A percentile compares a stretch with the other conserved stretches of the same genome.
Evolutionary conservation across 1,284 basidiomycete genomes (phyloP).

Genomic region (Pseudozyma tsukubaensis): DNA sequence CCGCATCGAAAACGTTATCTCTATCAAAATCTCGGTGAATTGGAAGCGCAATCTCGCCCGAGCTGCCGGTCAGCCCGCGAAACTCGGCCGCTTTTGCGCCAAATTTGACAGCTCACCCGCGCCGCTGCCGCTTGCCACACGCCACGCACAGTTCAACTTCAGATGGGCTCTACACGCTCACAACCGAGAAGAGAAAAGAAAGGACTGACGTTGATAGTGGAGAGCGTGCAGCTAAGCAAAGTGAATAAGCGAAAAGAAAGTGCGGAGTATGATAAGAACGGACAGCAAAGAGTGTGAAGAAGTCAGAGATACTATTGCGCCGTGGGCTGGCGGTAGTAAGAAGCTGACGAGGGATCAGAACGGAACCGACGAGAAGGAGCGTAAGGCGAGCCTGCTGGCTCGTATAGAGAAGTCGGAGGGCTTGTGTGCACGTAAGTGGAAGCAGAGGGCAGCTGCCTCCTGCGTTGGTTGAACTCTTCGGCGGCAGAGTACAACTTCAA

Average conservation of each 20-base stretch:
- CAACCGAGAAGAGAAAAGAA: not conserved
- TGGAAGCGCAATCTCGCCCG: conserved; percentile 26
- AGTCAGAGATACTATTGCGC: not conserved
- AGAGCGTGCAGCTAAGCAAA: not conserved
- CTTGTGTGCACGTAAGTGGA: no score
- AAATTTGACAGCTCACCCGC: conserved; percentile 15
- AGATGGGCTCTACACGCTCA: no score
- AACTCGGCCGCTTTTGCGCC: not conserved
- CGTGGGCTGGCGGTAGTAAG: no score
- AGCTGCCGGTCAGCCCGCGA: conserved; percentile 14
- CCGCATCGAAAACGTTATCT: not conserved
- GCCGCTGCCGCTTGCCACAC: not conserved
- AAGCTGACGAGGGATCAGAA: no score
- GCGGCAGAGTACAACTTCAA: no score
- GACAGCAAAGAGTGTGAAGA: not conserved
- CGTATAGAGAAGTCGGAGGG: no score
- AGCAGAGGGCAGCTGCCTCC: no score
- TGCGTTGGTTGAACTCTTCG: no score
- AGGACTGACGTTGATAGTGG: no score
- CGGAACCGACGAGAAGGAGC: no score
- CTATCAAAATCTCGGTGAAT: conserved; percentile 9
- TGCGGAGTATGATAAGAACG: not conserved
- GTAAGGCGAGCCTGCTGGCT: no score
- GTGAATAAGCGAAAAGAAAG: not conserved
- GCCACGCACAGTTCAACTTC: not conserved